Conservation (phyloP, 768 basidiomycete species). For the Mrakia hoshinonis region DNA sequence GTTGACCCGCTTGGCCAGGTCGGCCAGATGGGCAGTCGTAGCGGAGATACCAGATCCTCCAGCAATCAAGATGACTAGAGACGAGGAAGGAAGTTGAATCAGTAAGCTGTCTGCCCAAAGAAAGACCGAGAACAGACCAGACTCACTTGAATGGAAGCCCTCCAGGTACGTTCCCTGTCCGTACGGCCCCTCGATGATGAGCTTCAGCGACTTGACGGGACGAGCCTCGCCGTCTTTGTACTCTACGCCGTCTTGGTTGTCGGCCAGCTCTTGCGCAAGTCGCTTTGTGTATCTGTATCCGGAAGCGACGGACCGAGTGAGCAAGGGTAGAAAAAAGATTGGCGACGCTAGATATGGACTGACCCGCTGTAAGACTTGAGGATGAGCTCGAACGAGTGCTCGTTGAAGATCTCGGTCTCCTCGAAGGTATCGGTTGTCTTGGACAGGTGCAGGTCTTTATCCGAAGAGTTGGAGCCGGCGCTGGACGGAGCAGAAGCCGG, state of each 20-base stretch:
- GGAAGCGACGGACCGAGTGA: no score
- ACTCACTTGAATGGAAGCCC: constrained; percentile 1
- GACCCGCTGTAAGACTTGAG: constrained; percentile 15
- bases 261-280: constrained; percentile 5
- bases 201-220: constrained; percentile 12
- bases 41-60: constrained; percentile 20
- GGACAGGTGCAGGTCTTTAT: background rate
- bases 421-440: background rate
- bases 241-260: background rate
- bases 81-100: background rate
- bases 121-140: no score
- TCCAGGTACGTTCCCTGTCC: background rate
- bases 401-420: background rate
- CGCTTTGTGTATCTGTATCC: constrained; percentile 15
- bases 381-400: constrained; percentile 18
- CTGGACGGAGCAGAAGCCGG: background rate
- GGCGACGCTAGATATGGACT: no score
- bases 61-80: constrained; percentile 10
- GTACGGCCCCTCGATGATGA: constrained; percentile 19
- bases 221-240: background rate
- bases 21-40: constrained; percentile 18
- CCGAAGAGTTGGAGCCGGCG: background rate
- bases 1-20: background rate
- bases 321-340: no score
- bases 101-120: background rate